phyloP scores from a whole-genome alignment of 2,329 filamentous ascomycete genomes.

The Didymella glomerata region DNA sequence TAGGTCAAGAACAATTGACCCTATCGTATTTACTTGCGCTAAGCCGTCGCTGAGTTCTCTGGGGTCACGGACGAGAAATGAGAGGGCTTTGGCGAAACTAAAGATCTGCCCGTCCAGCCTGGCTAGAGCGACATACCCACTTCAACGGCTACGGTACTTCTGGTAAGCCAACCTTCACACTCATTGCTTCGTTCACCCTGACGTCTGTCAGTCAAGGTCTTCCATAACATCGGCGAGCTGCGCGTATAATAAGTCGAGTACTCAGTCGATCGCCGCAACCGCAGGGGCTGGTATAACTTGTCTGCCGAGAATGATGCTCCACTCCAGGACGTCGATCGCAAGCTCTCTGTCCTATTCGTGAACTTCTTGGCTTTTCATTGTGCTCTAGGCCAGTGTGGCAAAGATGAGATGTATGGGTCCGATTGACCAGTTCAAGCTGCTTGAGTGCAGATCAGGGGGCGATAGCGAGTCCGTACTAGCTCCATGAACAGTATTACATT shows the following conservation, averaged over 20 bases:
- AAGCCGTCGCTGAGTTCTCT: constrained; percentile 7
- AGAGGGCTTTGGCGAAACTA: constrained; percentile 3
- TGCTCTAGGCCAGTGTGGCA: constrained; percentile 3
- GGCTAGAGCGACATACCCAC: background rate
- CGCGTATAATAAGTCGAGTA: constrained; percentile 17
- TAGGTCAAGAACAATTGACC: constrained; percentile 7
- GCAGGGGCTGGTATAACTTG: constrained; percentile 14
- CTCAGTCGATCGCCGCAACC: constrained; percentile 8
- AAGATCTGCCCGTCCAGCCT: background rate
- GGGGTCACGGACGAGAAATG: constrained; percentile 7
- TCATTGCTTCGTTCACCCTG: background rate
- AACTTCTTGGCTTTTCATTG: background rate
- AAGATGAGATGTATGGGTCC: constrained; percentile 1
- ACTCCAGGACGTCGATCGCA: constrained; percentile 8
- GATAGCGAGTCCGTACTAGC: background rate
- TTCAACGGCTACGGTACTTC: constrained; percentile 9
- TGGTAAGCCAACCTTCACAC: background rate
- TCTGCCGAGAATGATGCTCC: constrained; percentile 9
- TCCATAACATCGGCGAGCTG: background rate
- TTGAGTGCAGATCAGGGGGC: background rate
- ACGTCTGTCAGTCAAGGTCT: constrained; percentile 7
- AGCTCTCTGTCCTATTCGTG: background rate
- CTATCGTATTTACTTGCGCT: constrained; percentile 9
- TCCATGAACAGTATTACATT: too few species aligned
- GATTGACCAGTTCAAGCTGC: constrained; percentile 1